Evolutionary conservation across 305 asterid species (phyloP).

Genomic region (Fraxinus nigra): DNA sequence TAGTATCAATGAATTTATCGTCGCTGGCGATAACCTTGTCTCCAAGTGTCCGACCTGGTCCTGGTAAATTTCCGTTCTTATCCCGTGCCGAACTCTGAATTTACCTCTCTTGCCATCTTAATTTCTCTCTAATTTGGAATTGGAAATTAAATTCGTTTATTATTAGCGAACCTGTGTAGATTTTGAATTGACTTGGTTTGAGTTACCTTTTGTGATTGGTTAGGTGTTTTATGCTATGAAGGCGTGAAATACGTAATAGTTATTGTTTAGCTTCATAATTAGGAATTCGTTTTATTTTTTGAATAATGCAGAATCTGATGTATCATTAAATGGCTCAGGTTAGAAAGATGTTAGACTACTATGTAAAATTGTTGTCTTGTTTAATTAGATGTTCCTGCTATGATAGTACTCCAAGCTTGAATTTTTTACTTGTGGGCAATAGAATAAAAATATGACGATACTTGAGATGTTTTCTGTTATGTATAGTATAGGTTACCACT

Average conservation of each 20-base stretch:
- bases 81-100: background rate
- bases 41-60: constrained; percentile 98
- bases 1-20: constrained; percentile 76
- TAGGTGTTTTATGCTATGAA: background rate
- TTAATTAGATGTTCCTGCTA: background rate
- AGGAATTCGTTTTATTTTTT: background rate
- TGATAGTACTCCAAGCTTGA: background rate
- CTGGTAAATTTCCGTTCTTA: constrained; percentile 43
- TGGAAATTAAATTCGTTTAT: background rate
- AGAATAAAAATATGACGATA: background rate
- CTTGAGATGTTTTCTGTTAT: background rate
- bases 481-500: background rate
- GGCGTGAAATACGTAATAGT: background rate
- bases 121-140: background rate
- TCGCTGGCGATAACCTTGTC: constrained; percentile 96
- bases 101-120: constrained; percentile 1
- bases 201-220: background rate
- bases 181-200: background rate
- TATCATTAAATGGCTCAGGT: background rate
- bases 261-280: background rate
- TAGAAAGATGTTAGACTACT: background rate
- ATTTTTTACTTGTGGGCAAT: background rate
- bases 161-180: background rate
- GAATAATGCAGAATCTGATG: background rate
- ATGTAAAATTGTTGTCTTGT: background rate